Evolutionary conservation across 345 rosid genomes (phyloP), one percentile per base, ranked within the genome.

Genomic region (Arabis alpina): DNA sequence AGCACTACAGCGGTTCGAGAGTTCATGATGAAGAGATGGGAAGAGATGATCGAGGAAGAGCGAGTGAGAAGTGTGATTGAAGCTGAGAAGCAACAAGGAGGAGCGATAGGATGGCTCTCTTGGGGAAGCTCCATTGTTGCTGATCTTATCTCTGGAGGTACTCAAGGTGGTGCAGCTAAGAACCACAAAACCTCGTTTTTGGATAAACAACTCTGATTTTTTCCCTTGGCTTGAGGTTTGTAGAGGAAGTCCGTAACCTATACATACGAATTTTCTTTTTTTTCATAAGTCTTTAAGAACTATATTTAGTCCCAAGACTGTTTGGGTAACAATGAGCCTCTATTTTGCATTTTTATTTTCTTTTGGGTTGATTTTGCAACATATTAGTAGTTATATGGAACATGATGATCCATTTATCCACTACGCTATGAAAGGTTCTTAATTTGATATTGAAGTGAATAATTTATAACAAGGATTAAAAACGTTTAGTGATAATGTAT

Each of bases 1-100:
- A 90, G 94, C 50, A 87, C 83, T 28, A 88, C 76, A 73, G 88
- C 87, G 10, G 84, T 92, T 30, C 81, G 69, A 80, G 87, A 67
- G 39, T 92, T 77, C 73, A 88, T 95, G 96, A 81, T 81, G 44
- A 87, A 81, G 78, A 89, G 86, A 78, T 90, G 97, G 99, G 78
- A 76, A 6, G 87, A 85, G 49, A 76, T 86, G 48, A 49, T 87
- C 9, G 83, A 70, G 13, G 92, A 92, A 80, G 97, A 84, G 78
- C 91, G 88, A 70, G 59, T 77, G 76, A 88, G 72, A 72, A 79
- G 76, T 68, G 16, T 66, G 58, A 75, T 72, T 44, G 88, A 86
- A 69, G 86, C 84, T 39, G 83, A 79, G 72, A 78, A 56, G 66
- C 90, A 83, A 72, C 82, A 80, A 63, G 82, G 79, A 50, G 83